Conservation (phyloP, 805 yeast genomes). For the Candida coleopterorum region DNA sequence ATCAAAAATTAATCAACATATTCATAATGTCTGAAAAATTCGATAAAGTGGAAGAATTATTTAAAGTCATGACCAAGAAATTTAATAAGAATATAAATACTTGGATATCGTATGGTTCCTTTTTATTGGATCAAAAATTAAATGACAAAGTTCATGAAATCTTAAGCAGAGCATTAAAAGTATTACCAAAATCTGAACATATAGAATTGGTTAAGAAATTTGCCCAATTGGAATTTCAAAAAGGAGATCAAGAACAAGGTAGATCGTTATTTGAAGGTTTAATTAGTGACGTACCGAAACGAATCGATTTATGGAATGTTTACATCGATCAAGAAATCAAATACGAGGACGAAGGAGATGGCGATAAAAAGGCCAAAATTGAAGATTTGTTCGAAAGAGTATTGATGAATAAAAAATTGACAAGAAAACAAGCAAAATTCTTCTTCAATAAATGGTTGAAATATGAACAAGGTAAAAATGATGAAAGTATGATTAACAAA, state of each 20-base stretch:
- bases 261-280: conserved; percentile 93
- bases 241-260: conserved; percentile 92
- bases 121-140: conserved; percentile 55
- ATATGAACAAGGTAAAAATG: conserved; percentile 67
- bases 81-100: conserved; percentile 69
- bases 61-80: conserved; percentile 61
- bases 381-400: conserved; percentile 84
- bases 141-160: conserved; percentile 63
- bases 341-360: conserved; percentile 34
- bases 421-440: conserved; percentile 88
- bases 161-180: conserved; percentile 69
- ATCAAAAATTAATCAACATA: conserved; percentile 72
- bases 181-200: conserved; percentile 67
- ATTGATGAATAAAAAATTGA: conserved; percentile 50
- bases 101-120: conserved; percentile 82
- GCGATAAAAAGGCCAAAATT: conserved; percentile 47
- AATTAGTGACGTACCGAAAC: conserved; percentile 82
- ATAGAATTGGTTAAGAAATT: conserved; percentile 80
- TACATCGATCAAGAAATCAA: conserved; percentile 92
- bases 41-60: conserved; percentile 65
- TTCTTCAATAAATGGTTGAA: conserved; percentile 90
- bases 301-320: conserved; percentile 92
- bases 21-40: conserved; percentile 68
- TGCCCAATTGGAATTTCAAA: conserved; percentile 79
- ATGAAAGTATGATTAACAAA: conserved; percentile 67